phyloP scores from a whole-genome alignment of 176 grass and related monocot genomes.

The Tuctoria greenei region DNA sequence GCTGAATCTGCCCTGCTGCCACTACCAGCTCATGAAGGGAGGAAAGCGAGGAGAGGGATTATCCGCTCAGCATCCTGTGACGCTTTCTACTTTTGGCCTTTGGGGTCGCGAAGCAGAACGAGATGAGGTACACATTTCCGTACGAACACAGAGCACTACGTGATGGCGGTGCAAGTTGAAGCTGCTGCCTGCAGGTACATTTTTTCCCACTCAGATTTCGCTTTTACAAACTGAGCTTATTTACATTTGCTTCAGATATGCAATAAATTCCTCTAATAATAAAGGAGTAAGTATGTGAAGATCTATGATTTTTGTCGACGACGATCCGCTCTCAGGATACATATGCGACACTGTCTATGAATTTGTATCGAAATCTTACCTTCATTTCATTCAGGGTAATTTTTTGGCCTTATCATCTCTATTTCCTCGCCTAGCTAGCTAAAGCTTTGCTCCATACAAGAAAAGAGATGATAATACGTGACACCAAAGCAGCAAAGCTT shows the following conservation, averaged over 20 bases:
- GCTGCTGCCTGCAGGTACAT: not conserved
- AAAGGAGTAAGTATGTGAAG: not conserved
- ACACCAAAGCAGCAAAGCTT: constrained; percentile 5
- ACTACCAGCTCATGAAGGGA: not conserved
- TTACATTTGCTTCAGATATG: not conserved
- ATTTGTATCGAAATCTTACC: no score
- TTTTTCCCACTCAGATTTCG: not conserved
- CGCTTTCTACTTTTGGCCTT: constrained; percentile 16
- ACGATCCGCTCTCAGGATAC: no score
- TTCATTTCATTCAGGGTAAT: not conserved
- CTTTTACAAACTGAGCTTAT: not conserved
- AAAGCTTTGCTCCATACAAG: not conserved
- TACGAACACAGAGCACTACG: not conserved
- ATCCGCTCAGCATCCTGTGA: constrained; percentile 12
- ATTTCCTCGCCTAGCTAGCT: not conserved
- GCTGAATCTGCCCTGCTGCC: constrained; percentile 31
- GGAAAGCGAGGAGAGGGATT: not conserved
- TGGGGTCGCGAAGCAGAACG: not conserved
- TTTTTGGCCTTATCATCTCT: not conserved
- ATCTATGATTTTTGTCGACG: not conserved
- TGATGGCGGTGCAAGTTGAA: not conserved
- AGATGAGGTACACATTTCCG: constrained; percentile 16
- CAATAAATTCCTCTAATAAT: not conserved
- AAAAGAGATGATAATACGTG: not conserved
- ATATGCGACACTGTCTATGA: no score